A percentile compares a stretch with the other conserved stretches of the same genome.
Evolutionary conservation across 179 eudicot species (phyloP).

Genomic region (Beta corolliflora): DNA sequence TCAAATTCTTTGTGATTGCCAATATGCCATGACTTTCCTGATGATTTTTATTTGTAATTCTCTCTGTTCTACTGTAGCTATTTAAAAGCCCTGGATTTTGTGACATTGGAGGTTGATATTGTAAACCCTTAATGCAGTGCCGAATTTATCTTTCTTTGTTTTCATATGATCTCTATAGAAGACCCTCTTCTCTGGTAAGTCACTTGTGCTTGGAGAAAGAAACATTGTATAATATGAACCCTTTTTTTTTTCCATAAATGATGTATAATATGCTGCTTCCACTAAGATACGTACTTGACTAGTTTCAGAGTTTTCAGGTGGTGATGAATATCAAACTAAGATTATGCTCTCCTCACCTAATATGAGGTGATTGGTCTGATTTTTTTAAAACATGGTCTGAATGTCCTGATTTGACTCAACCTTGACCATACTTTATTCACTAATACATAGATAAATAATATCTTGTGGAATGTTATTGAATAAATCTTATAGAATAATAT

Average conservation of each 20-base stretch:
- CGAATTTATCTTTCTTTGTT: background rate
- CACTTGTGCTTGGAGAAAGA: background rate
- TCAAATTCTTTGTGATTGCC: background rate
- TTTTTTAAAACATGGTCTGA: too few relatives aligned
- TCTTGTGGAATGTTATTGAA: too few relatives aligned
- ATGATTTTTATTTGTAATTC: too few relatives aligned
- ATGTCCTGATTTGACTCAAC: too few relatives aligned
- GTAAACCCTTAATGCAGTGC: background rate
- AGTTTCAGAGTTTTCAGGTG: background rate
- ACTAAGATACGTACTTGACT: background rate
- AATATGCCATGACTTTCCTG: background rate
- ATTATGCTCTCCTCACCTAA: too few relatives aligned
- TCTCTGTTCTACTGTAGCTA: background rate
- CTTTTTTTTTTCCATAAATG: too few relatives aligned
- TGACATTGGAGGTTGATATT: background rate
- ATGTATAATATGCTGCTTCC: background rate
- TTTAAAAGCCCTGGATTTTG: too few relatives aligned
- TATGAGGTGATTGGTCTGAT: too few relatives aligned
- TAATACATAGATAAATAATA: too few relatives aligned
- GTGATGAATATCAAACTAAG: background rate
- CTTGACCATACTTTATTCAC: too few relatives aligned
- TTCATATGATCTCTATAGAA: background rate
- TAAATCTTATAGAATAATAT: too few relatives aligned
- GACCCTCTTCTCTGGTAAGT: background rate
- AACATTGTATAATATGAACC: too few relatives aligned